Percentiles rank a stretch among this genome's conserved stretches.
Conservation (phyloP, 2,329 filamentous ascomycete species). For the Diaporthe ampelina region DNA sequence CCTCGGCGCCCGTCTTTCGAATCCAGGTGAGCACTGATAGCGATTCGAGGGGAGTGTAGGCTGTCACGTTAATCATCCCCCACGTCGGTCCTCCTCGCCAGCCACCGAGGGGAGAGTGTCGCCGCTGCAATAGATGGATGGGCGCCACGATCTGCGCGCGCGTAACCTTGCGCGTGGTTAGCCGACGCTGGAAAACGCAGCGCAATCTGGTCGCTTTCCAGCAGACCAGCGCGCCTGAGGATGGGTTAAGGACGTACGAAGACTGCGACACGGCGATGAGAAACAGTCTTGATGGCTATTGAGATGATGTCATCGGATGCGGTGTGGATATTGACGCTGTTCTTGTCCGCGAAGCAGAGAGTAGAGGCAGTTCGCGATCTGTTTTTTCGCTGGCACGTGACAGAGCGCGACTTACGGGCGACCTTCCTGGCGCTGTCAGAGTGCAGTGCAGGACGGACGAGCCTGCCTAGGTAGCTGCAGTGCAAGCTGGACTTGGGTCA, state of each 20-base stretch:
- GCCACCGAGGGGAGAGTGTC: slow-evolving; percentile 51
- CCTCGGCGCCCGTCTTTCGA: slow-evolving; percentile 48
- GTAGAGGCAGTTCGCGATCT: slow-evolving; percentile 37
- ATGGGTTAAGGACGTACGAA: slow-evolving; percentile 37
- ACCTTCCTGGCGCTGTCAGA: neutral
- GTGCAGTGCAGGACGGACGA: neutral
- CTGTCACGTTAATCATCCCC: slow-evolving; percentile 53
- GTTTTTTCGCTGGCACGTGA: slow-evolving; percentile 42
- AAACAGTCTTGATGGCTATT: slow-evolving; percentile 39
- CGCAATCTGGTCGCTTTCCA: slow-evolving; percentile 16
- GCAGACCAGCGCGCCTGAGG: slow-evolving; percentile 18
- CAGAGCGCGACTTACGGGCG: neutral
- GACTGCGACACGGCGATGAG: slow-evolving; percentile 6
- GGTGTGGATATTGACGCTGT: slow-evolving; percentile 40
- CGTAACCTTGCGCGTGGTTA: slow-evolving; percentile 32
- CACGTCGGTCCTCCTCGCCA: slow-evolving; percentile 50
- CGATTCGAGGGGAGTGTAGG: slow-evolving; percentile 54
- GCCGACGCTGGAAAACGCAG: slow-evolving; percentile 11
- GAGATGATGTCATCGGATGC: slow-evolving; percentile 39
- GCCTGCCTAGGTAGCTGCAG: too few species aligned
- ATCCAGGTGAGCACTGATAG: slow-evolving; percentile 53
- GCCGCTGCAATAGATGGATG: slow-evolving; percentile 51
- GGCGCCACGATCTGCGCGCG: slow-evolving; percentile 51
- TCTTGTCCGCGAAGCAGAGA: slow-evolving; percentile 32
- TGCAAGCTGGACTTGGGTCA: neutral